Evolutionary conservation across 768 basidiomycete genomes (phyloP).

Genomic region (Candolleomyces aberdarensis): DNA sequence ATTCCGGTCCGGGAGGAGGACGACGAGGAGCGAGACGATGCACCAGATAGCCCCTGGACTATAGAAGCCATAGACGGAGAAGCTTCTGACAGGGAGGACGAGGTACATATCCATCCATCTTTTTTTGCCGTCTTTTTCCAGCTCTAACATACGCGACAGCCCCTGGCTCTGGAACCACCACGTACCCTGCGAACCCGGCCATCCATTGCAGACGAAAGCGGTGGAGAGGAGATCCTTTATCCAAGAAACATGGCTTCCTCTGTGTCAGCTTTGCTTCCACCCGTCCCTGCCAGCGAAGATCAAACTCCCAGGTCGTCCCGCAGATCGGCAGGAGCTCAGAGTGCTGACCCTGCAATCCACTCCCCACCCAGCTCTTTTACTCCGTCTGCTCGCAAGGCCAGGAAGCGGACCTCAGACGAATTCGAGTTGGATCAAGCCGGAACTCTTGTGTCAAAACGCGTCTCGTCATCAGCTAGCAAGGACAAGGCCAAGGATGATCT

Average conservation of each 20-base stretch:
- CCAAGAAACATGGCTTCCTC: constrained; percentile 52
- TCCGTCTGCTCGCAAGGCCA: constrained; percentile 50
- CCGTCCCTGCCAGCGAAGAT: constrained; percentile 10
- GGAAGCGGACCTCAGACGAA: constrained; percentile 79
- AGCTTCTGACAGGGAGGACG: constrained; percentile 56
- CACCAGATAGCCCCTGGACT: constrained; percentile 84
- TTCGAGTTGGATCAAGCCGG: constrained; percentile 78
- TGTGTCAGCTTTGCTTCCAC: constrained; percentile 19
- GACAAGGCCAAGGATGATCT: constrained; percentile 51
- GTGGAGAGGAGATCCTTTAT: constrained; percentile 88
- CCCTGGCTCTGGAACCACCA: constrained; percentile 37
- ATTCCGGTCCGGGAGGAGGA: constrained; percentile 6
- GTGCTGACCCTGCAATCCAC: constrained; percentile 24
- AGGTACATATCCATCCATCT: constrained; percentile 40
- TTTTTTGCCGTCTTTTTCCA: constrained; percentile 1
- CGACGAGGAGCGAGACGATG: constrained; percentile 35
- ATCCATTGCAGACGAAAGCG: constrained; percentile 80
- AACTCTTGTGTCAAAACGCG: constrained; percentile 50
- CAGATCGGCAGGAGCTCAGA: constrained; percentile 3
- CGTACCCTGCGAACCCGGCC: constrained; percentile 55
- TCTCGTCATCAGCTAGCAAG: constrained; percentile 29
- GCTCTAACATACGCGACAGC: constrained; percentile 27
- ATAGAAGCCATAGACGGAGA: constrained; percentile 86
- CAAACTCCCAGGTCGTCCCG: constrained; percentile 25
- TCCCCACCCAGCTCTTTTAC: constrained; percentile 68